These are phyloP conservation scores for Tillandsia leiboldiana DNA, from an alignment of 176 grass and related monocot genomes.

Conservation along the genomic window DNA sequence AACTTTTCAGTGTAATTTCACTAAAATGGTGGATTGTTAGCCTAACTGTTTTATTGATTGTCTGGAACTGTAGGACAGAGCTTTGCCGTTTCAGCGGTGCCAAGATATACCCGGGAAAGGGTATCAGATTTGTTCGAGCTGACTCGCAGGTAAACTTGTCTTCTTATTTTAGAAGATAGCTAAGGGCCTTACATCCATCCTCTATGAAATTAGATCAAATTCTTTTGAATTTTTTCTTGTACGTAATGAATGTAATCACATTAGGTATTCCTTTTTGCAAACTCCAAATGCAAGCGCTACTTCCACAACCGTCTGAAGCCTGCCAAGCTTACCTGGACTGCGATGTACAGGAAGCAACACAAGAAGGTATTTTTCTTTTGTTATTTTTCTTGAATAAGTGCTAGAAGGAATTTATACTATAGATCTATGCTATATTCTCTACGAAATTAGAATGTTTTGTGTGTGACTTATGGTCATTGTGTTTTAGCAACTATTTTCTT, in stretches of 20 bases:
- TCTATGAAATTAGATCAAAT: background rate
- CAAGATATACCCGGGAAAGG: slow-evolving; percentile 93
- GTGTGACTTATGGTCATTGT: no score
- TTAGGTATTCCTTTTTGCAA: slow-evolving; percentile 82
- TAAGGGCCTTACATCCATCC: background rate
- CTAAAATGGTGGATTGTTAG: no score
- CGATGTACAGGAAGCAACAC: slow-evolving; percentile 91
- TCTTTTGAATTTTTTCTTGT: background rate
- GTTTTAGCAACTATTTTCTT: no score
- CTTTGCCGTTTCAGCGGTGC: slow-evolving; percentile 86
- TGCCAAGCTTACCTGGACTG: slow-evolving; percentile 90
- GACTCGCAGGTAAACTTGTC: slow-evolving; percentile 61
- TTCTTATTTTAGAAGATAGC: background rate
- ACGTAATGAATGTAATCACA: background rate
- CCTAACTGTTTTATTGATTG: no score
- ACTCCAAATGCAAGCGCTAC: slow-evolving; percentile 92
- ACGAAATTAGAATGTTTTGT: no score
- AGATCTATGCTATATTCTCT: no score
- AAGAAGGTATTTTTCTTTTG: slow-evolving; percentile 51
- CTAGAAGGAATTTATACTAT: background rate
- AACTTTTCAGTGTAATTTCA: no score
- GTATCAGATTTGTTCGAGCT: slow-evolving; percentile 66
- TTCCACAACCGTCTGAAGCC: slow-evolving; percentile 92
- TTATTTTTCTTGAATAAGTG: background rate
- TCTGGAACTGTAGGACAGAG: slow-evolving; percentile 46